Conservation (phyloP, 2,329 filamentous ascomycete genomes). For the Penicillium hesseltinei region DNA sequence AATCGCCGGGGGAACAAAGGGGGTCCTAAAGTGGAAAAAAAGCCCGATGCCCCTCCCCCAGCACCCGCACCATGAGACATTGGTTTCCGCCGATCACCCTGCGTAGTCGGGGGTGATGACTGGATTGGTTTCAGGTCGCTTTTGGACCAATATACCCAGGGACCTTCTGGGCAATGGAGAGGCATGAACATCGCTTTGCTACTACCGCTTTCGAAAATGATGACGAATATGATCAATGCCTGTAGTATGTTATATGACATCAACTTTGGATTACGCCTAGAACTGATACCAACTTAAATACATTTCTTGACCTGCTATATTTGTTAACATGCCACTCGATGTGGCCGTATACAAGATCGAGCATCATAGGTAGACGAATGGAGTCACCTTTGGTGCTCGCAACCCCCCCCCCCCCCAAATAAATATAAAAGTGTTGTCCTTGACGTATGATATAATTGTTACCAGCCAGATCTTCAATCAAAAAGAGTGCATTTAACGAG, state of each 20-base stretch:
- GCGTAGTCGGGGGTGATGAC: neutral
- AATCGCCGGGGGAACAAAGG: slow-evolving; percentile 30
- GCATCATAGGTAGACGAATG: neutral
- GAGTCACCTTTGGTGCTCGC: no score
- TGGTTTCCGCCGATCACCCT: neutral
- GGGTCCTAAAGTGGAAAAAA: slow-evolving; percentile 49
- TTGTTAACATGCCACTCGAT: neutral
- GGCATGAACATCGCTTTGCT: neutral
- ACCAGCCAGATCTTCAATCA: no score
- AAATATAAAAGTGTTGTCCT: no score
- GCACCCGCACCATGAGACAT: slow-evolving; percentile 12
- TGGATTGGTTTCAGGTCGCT: neutral
- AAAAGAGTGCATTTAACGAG: no score
- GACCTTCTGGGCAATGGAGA: neutral
- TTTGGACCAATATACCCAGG: neutral
- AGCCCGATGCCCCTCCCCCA: slow-evolving; percentile 37
- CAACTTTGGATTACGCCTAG: neutral
- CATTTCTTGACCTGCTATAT: neutral
- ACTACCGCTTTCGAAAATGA: neutral
- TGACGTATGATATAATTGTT: no score
- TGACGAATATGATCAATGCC: neutral
- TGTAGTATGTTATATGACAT: neutral
- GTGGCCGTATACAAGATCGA: neutral
- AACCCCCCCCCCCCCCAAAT: no score
- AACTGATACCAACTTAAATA: neutral